Percentiles rank a stretch among this genome's conserved stretches.
Evolutionary conservation across 257 asterid species (phyloP).

Genomic region (Jaltomata sinuosa): DNA sequence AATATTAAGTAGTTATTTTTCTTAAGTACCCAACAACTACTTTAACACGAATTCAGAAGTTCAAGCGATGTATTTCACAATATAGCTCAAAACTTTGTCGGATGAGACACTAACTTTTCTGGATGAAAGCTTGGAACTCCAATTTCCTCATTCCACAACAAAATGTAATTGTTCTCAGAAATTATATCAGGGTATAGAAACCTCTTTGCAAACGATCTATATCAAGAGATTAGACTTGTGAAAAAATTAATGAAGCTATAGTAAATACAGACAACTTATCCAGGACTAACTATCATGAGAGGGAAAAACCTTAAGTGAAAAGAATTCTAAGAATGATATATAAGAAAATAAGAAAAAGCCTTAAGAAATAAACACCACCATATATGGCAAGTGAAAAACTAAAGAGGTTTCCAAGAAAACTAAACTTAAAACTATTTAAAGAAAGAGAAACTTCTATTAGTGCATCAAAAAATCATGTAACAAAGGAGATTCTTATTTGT

Average conservation of each 20-base stretch:
- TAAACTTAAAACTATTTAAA: too few relatives aligned
- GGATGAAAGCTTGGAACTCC: constrained; percentile 64
- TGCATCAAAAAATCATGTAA: too few relatives aligned
- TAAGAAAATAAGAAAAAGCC: background rate
- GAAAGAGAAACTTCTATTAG: too few relatives aligned
- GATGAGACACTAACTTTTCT: constrained; percentile 20
- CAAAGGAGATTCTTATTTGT: too few relatives aligned
- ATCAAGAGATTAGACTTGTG: background rate
- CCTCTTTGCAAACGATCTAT: constrained; percentile 88
- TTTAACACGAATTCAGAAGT: background rate
- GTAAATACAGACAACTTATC: background rate
- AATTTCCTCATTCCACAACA: constrained; percentile 90
- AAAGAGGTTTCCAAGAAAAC: background rate
- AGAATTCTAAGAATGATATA: background rate
- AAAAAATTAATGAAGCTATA: background rate
- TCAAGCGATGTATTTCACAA: background rate
- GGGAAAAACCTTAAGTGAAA: background rate
- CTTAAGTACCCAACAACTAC: background rate
- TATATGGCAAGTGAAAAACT: background rate
- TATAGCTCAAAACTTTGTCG: background rate
- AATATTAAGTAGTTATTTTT: background rate
- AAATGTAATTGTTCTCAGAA: constrained; percentile 51
- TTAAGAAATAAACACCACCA: background rate
- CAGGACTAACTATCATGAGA: background rate
- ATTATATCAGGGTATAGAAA: constrained; percentile 79